Percentiles rank a stretch among this genome's conserved stretches.
Conservation (phyloP, 805 yeast genomes). For the Cyberlindnera saturnus region DNA sequence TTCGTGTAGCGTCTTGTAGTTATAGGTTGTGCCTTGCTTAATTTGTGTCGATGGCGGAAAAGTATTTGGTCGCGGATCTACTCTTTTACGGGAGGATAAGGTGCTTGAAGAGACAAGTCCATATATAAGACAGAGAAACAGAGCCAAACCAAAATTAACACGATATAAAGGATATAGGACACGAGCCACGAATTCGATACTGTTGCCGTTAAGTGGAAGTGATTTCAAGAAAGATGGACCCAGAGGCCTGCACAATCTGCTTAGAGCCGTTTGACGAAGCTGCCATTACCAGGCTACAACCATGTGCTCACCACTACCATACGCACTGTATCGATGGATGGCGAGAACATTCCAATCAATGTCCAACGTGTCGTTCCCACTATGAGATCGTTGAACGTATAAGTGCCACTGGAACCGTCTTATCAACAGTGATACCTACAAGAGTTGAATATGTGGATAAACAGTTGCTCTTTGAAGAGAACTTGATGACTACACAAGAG, state of each 20-base stretch:
- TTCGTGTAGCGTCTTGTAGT: background rate
- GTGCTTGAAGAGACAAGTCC: too few relatives aligned
- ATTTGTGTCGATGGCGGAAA: background rate
- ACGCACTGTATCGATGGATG: slow-evolving; percentile 50
- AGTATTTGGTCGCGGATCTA: background rate
- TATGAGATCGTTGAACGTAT: slow-evolving; percentile 34
- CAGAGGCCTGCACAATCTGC: slow-evolving; percentile 49
- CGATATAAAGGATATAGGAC: too few relatives aligned
- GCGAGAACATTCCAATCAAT: slow-evolving; percentile 49
- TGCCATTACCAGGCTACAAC: slow-evolving; percentile 26
- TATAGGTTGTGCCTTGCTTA: background rate
- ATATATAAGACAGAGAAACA: too few relatives aligned
- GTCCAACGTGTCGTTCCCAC: slow-evolving; percentile 55
- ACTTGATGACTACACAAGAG: background rate
- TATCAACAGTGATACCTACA: slow-evolving; percentile 8
- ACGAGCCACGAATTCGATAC: too few relatives aligned
- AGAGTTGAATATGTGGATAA: slow-evolving; percentile 7
- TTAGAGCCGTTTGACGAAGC: slow-evolving; percentile 32
- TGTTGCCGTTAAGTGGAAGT: too few relatives aligned
- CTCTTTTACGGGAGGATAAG: too few relatives aligned
- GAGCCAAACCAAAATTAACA: too few relatives aligned
- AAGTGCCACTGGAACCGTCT: slow-evolving; percentile 14
- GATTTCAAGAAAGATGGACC: too few relatives aligned
- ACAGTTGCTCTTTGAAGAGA: slow-evolving; percentile 15
- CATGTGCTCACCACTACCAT: slow-evolving; percentile 55